phyloP scores from a whole-genome alignment of 768 basidiomycete genomes.

The Leccinum boreale region DNA sequence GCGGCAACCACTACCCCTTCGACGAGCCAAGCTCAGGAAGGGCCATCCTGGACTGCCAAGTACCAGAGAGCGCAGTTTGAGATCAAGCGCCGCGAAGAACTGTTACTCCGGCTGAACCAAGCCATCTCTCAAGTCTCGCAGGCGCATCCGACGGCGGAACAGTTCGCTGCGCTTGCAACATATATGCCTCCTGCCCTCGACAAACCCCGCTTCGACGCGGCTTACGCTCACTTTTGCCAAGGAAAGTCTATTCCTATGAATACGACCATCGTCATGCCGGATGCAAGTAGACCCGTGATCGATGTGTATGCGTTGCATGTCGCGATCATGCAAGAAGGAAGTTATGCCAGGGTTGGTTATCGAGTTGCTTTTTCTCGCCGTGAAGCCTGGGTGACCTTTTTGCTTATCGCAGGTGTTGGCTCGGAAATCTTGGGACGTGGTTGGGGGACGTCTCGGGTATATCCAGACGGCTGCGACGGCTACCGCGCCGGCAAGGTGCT shows the following conservation, averaged over 20 bases:
- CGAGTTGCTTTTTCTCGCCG: conserved; percentile 1
- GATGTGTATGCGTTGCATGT: conserved; percentile 31
- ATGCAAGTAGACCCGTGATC: conserved; percentile 21
- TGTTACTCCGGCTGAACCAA: conserved; percentile 26
- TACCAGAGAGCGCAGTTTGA: conserved; percentile 26
- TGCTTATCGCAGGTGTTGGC: conserved; percentile 17
- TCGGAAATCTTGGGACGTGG: conserved; percentile 27
- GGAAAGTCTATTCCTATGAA: conserved; percentile 25
- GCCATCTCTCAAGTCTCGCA: conserved; percentile 22
- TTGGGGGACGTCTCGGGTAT: conserved; percentile 27
- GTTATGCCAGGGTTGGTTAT: conserved; percentile 24
- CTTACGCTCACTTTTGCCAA: conserved; percentile 28
- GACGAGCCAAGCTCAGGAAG: conserved; percentile 9
- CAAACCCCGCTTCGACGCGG: conserved; percentile 25
- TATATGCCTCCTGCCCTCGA: conserved; percentile 30
- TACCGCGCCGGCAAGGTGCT: conserved; percentile 22
- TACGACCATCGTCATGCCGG: conserved; percentile 30
- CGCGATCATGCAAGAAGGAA: conserved; percentile 33
- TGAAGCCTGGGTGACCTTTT: conserved; percentile 1
- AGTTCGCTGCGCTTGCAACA: conserved; percentile 24
- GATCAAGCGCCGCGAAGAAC: conserved; percentile 30
- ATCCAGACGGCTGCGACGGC: conserved; percentile 20
- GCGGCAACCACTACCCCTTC: not conserved
- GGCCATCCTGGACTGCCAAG: conserved; percentile 18
- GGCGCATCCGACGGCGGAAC: conserved; percentile 18